phyloP scores from a whole-genome alignment of 2,329 filamentous ascomycete species.

The Nigrospora osmanthi region DNA sequence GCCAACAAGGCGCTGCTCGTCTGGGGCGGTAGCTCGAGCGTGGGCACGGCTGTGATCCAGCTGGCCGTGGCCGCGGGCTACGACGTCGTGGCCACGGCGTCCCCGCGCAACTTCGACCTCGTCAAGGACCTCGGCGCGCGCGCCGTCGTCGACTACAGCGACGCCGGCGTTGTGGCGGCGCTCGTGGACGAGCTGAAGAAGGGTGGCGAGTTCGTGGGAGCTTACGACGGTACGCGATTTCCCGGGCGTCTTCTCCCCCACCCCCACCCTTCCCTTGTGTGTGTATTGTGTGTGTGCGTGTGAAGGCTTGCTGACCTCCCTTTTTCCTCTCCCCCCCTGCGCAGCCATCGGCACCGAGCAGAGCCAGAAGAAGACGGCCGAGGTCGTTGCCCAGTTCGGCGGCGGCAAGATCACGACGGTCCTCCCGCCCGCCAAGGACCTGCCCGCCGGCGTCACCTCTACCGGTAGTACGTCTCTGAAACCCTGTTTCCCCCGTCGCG shows the following conservation, averaged over 20 bases:
- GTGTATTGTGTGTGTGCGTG: neutral
- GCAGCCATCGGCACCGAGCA: conserved; percentile 1
- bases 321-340: too few species aligned
- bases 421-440: neutral
- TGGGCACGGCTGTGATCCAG: conserved; percentile 33
- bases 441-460: neutral
- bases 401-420: neutral
- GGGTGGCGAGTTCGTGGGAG: conserved; percentile 19
- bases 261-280: neutral
- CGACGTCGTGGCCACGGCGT: conserved; percentile 29
- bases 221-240: conserved; percentile 11
- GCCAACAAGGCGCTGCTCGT: conserved; percentile 2
- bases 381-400: neutral
- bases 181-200: conserved; percentile 18
- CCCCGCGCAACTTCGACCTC: conserved; percentile 17
- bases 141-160: conserved; percentile 15
- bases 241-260: too few species aligned
- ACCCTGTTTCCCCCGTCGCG: neutral
- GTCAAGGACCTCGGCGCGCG: conserved; percentile 14
- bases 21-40: conserved; percentile 27
- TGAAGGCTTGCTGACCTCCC: too few species aligned
- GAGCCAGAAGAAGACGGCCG: neutral
- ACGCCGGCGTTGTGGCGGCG: conserved; percentile 14
- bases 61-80: conserved; percentile 29
- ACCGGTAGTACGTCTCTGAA: neutral